Evolutionary conservation across 345 rosid species (phyloP).

Genomic region (Chamaenerion angustifolium): DNA sequence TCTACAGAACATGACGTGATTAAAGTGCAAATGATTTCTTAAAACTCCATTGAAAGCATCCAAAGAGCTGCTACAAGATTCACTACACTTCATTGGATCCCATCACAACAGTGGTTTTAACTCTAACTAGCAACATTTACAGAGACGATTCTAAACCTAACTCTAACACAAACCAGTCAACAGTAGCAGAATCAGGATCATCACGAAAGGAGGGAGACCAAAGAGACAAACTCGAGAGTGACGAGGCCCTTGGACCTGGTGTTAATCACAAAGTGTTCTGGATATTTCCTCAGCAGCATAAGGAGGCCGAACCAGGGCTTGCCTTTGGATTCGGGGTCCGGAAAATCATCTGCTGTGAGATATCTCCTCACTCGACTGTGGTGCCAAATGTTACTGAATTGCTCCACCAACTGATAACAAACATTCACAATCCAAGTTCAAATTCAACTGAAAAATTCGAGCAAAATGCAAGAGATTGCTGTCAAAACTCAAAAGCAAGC

Average conservation of each 20-base stretch:
- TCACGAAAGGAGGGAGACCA: constrained; percentile 70
- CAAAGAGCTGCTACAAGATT: too few relatives aligned
- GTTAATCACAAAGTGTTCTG: constrained; percentile 92
- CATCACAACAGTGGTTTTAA: too few relatives aligned
- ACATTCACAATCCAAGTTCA: background rate
- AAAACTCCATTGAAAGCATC: too few relatives aligned
- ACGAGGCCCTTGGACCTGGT: constrained; percentile 72
- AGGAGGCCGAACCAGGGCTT: constrained; percentile 92
- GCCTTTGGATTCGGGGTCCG: constrained; percentile 63
- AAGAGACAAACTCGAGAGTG: constrained; percentile 75
- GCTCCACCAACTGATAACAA: constrained; percentile 53
- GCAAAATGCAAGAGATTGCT: too few relatives aligned
- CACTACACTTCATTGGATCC: too few relatives aligned
- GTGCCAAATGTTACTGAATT: too few relatives aligned
- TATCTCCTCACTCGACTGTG: constrained; percentile 75
- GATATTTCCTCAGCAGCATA: constrained; percentile 74
- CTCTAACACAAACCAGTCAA: too few relatives aligned
- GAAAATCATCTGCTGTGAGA: constrained; percentile 67
- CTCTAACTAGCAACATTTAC: too few relatives aligned
- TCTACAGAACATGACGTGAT: too few relatives aligned
- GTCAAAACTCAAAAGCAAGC: constrained; percentile 6
- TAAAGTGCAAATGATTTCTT: too few relatives aligned
- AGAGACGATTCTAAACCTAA: too few relatives aligned
- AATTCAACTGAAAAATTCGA: background rate
- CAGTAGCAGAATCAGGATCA: too few relatives aligned